A percentile compares a stretch with the other conserved stretches of the same genome.
These are phyloP conservation scores for Xanthoceras sorbifolium DNA, from an alignment of 345 rosid genomes.

Conservation along the genomic window DNA sequence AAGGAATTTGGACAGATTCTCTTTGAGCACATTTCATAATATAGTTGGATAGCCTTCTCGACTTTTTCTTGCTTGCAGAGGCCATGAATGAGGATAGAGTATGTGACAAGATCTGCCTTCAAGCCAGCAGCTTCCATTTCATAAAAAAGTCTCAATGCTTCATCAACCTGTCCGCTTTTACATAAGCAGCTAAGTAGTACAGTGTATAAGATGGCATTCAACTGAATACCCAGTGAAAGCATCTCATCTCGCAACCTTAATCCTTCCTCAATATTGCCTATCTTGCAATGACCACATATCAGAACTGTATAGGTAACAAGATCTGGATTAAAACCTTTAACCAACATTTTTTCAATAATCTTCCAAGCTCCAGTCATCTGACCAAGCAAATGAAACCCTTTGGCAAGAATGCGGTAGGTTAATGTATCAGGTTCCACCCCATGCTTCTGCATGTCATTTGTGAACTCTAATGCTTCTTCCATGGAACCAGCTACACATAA, in stretches of 20 bases:
- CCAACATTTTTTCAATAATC: constrained; percentile 45
- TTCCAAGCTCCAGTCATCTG: constrained; percentile 49
- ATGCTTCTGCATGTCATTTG: constrained; percentile 57
- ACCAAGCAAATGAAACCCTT: constrained; percentile 59
- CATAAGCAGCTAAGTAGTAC: constrained; percentile 68
- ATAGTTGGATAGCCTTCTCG: constrained; percentile 53
- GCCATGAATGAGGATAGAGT: constrained; percentile 69
- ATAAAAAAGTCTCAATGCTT: constrained; percentile 50
- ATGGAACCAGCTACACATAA: constrained; percentile 67
- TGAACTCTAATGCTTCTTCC: constrained; percentile 64
- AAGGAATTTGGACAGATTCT: constrained; percentile 51
- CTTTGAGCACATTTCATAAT: constrained; percentile 46
- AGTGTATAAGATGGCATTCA: constrained; percentile 47
- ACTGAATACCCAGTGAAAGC: constrained; percentile 53
- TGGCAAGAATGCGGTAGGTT: constrained; percentile 67
- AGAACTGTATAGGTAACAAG: constrained; percentile 50
- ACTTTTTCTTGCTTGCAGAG: constrained; percentile 75
- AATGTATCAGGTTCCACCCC: constrained; percentile 71
- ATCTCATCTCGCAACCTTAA: constrained; percentile 53
- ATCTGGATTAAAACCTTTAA: constrained; percentile 60
- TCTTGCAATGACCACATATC: constrained; percentile 61
- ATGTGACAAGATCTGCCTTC: constrained; percentile 57
- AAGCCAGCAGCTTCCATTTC: constrained; percentile 56
- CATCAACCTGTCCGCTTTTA: constrained; percentile 51
- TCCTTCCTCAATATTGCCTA: constrained; percentile 59